Percentiles rank a stretch among this genome's conserved stretches.
Evolutionary conservation across 495 filamentous ascomycete genomes (phyloP).

Genomic region (Penicillium taxi): DNA sequence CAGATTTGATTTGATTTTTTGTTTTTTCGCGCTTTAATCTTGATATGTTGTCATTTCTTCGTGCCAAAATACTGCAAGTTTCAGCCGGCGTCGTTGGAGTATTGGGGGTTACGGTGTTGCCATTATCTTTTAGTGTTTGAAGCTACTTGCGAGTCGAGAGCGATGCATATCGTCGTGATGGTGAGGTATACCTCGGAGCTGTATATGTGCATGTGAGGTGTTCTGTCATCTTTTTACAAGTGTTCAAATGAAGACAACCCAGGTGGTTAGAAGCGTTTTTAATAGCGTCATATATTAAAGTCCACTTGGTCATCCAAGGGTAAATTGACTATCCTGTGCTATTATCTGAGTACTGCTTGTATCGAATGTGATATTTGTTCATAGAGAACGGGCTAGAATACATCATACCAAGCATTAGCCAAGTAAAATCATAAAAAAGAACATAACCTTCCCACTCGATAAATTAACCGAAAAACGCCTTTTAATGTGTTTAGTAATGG

Average conservation of each 20-base stretch:
- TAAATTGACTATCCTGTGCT: too few species aligned
- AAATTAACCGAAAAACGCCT: conserved; percentile 19
- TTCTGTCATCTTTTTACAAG: conserved; percentile 7
- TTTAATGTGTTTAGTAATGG: conserved; percentile 20
- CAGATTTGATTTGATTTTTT: too few species aligned
- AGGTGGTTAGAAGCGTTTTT: not conserved
- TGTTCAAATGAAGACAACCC: conserved; percentile 2
- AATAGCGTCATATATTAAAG: not conserved
- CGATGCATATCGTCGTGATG: too few species aligned
- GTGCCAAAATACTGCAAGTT: too few species aligned
- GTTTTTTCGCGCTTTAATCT: conserved; percentile 1
- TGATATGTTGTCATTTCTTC: too few species aligned
- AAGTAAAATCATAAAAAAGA: conserved; percentile 1
- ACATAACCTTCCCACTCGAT: too few species aligned
- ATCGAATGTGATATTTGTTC: not conserved
- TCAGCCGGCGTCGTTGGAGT: too few species aligned
- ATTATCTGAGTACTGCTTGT: not conserved
- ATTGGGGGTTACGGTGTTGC: too few species aligned
- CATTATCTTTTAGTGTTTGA: too few species aligned
- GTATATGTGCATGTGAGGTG: conserved; percentile 21
- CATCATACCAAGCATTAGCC: not conserved
- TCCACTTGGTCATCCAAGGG: too few species aligned
- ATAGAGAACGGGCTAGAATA: not conserved
- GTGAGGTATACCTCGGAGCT: too few species aligned
- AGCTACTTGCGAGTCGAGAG: too few species aligned